These are phyloP conservation scores for Gastrolobium bilobum DNA, from an alignment of 306 rosid genomes.

Conservation along the genomic window DNA sequence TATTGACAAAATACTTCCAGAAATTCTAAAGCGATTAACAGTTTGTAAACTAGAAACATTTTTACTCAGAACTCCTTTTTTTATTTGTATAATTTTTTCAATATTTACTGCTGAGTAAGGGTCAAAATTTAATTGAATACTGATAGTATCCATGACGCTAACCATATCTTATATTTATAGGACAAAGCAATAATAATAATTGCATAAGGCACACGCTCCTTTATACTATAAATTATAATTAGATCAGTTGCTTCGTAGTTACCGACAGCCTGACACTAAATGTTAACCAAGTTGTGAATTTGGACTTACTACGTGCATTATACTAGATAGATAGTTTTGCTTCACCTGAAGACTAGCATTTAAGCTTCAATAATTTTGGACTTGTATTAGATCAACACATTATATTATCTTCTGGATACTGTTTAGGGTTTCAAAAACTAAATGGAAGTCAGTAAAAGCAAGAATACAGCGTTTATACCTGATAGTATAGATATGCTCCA, in stretches of 20 bases:
- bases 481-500: slow-evolving; percentile 84
- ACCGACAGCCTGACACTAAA: background rate
- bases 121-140: background rate
- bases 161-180: no score
- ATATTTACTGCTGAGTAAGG: background rate
- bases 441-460: slow-evolving; percentile 4
- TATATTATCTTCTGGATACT: background rate
- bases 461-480: slow-evolving; percentile 62
- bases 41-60: background rate
- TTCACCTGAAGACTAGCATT: background rate
- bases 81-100: background rate
- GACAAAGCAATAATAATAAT: background rate
- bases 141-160: background rate
- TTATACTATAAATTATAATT: background rate
- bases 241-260: background rate
- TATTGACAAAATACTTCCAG: background rate
- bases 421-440: slow-evolving; percentile 26
- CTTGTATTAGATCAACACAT: background rate
- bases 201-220: background rate
- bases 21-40: background rate
- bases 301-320: background rate
- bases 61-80: background rate
- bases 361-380: background rate
- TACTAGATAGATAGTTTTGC: slow-evolving; percentile 5
- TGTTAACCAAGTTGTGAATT: background rate